phyloP scores from a whole-genome alignment of 495 filamentous ascomycete genomes.

The Trichoderma reesei region DNA sequence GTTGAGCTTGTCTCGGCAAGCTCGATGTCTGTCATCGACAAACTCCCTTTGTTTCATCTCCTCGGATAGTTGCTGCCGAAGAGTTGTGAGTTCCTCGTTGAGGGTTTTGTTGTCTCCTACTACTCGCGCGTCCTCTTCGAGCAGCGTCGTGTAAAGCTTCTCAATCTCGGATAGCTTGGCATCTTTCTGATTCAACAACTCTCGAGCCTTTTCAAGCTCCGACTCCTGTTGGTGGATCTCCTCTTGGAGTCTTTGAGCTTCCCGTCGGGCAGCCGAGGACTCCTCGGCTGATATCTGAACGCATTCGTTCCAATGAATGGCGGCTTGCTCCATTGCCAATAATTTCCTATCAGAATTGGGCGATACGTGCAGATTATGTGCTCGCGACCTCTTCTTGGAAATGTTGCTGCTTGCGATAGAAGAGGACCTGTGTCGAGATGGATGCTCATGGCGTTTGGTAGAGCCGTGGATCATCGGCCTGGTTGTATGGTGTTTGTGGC shows the following conservation, averaged over 20 bases:
- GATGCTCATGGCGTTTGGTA: background rate
- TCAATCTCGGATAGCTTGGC: background rate
- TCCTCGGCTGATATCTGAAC: background rate
- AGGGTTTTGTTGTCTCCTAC: background rate
- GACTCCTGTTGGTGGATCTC: background rate
- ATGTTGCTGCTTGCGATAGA: conserved; percentile 5
- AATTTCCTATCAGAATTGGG: no score
- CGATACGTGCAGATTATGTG: background rate
- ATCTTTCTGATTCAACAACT: background rate
- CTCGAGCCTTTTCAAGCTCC: background rate
- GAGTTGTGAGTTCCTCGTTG: background rate
- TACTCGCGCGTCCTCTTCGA: background rate
- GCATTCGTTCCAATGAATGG: background rate
- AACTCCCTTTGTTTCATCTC: background rate
- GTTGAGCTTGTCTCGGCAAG: background rate
- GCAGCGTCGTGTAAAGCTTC: background rate
- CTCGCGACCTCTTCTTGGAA: conserved; percentile 1
- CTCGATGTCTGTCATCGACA: background rate
- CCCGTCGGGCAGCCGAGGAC: background rate
- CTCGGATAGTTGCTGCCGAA: background rate
- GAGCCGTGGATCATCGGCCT: background rate
- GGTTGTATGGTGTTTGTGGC: background rate
- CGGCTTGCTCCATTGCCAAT: background rate
- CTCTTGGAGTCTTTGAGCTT: background rate
- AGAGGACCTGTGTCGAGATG: background rate